These are phyloP conservation scores for Salinomyces thailandicus DNA, from an alignment of 2,329 filamentous ascomycete species.

Conservation along the genomic window DNA sequence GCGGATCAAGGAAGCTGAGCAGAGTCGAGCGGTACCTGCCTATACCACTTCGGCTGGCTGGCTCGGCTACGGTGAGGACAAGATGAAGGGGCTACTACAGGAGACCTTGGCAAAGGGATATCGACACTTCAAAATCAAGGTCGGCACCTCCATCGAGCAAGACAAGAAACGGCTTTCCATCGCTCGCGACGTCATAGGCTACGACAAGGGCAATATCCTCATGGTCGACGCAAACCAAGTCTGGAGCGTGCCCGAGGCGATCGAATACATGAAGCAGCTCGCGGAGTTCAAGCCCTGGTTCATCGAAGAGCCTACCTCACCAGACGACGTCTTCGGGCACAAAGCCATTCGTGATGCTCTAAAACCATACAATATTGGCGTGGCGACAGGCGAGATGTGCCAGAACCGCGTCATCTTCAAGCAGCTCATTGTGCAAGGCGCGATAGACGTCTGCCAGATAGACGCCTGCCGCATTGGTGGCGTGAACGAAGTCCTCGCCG, in stretches of 20 bases:
- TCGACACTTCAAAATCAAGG: conserved; percentile 82
- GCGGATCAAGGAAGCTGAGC: conserved; percentile 62
- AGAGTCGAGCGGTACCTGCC: conserved; percentile 67
- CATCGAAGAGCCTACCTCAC: conserved; percentile 87
- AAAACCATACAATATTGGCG: conserved; percentile 62
- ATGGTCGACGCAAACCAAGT: conserved; percentile 90
- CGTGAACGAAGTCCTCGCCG: conserved; percentile 86
- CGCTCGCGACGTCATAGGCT: conserved; percentile 69
- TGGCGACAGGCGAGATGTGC: conserved; percentile 90
- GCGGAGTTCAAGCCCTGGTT: conserved; percentile 82
- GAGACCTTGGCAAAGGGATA: conserved; percentile 74
- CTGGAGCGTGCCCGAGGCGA: conserved; percentile 83
- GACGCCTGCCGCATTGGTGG: conserved; percentile 84
- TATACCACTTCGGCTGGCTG: conserved; percentile 87
- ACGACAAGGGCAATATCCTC: conserved; percentile 69
- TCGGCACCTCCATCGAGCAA: conserved; percentile 61
- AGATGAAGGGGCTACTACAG: conserved; percentile 64
- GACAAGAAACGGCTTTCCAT: conserved; percentile 61
- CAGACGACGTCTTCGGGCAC: conserved; percentile 83
- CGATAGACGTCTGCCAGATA: conserved; percentile 81
- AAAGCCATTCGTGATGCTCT: conserved; percentile 74
- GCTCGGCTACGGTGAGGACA: conserved; percentile 82
- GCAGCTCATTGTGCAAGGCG: conserved; percentile 68
- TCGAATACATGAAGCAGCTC: conserved; percentile 73
- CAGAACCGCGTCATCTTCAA: conserved; percentile 93